A percentile compares a stretch with the other conserved stretches of the same genome.
Conservation (phyloP, 148 eudicot species). For the Chenopodium suecicum region DNA sequence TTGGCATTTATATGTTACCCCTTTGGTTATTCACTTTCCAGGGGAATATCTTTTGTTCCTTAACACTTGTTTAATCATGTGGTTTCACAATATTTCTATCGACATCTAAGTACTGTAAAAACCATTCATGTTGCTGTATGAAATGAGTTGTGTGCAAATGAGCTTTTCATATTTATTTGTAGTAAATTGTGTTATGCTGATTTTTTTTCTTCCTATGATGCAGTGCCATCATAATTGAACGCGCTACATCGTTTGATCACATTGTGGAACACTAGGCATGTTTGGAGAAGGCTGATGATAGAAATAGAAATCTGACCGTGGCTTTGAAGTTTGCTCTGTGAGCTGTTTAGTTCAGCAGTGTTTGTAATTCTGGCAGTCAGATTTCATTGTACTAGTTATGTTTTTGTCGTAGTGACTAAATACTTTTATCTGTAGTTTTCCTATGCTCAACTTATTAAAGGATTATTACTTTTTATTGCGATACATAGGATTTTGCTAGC, state of each 20-base stretch:
- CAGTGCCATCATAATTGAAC: conserved; percentile 40
- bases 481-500: background rate
- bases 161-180: too few relatives aligned
- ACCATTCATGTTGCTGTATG: too few relatives aligned
- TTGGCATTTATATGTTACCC: too few relatives aligned
- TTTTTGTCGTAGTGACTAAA: background rate
- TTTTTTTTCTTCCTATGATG: conserved; percentile 13
- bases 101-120: too few relatives aligned
- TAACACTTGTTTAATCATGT: too few relatives aligned
- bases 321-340: background rate
- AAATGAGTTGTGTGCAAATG: too few relatives aligned
- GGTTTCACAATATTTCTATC: too few relatives aligned
- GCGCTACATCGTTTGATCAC: background rate
- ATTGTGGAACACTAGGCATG: background rate
- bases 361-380: background rate
- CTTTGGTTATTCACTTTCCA: too few relatives aligned
- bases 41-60: too few relatives aligned
- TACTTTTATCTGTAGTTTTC: background rate
- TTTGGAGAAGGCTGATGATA: background rate
- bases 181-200: background rate
- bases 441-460: background rate
- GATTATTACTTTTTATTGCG: background rate
- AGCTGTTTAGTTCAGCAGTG: background rate
- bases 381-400: conserved; percentile 8
- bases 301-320: background rate